Conservation (phyloP, 1,139 yeast genomes). For the Lodderomyces margitis region DNA sequence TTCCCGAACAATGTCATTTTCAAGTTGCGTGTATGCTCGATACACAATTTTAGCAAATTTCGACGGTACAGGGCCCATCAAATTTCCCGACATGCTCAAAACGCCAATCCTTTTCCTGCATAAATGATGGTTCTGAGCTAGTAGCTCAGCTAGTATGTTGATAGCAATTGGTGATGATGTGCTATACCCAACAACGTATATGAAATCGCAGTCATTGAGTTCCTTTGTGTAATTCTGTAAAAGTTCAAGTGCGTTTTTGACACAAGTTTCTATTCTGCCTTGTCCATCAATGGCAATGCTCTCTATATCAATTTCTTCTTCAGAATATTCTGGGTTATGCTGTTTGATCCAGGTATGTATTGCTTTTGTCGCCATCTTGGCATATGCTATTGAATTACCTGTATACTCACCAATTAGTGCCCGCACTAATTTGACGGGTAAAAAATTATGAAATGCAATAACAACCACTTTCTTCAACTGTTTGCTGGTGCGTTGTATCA, state of each 20-base stretch:
- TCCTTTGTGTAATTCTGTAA: conserved; percentile 44
- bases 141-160: conserved; percentile 36
- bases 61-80: conserved; percentile 44
- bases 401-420: conserved; percentile 47
- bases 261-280: conserved; percentile 46
- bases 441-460: conserved; percentile 51
- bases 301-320: conserved; percentile 31
- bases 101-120: conserved; percentile 25
- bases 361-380: conserved; percentile 35
- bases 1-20: conserved; percentile 50
- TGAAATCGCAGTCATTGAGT: conserved; percentile 38
- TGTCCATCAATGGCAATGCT: conserved; percentile 54
- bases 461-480: conserved; percentile 37
- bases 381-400: conserved; percentile 39
- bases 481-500: conserved; percentile 15
- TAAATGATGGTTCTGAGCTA: conserved; percentile 16
- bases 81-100: conserved; percentile 48
- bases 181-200: conserved; percentile 45
- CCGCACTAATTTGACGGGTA: conserved; percentile 51
- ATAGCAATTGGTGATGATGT: conserved; percentile 48
- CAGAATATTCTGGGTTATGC: conserved; percentile 21
- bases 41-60: conserved; percentile 46
- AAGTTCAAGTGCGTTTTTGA: conserved; percentile 27
- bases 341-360: conserved; percentile 39
- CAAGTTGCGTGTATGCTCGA: conserved; percentile 44